phyloP scores from a whole-genome alignment of 2,329 filamentous ascomycete genomes.

The Neoscytalidium dimidiatum region DNA sequence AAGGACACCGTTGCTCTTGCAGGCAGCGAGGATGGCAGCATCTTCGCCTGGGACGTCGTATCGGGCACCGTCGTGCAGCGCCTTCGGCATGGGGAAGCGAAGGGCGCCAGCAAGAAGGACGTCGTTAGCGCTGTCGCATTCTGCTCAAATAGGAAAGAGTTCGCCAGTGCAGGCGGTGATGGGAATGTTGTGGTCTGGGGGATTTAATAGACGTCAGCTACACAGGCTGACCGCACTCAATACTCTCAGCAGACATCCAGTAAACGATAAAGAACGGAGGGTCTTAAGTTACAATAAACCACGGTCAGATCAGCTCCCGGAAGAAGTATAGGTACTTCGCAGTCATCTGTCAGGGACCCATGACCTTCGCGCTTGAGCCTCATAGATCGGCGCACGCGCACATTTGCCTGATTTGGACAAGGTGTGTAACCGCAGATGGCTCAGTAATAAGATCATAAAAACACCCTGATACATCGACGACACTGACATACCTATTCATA shows the following conservation, averaged over 20 bases:
- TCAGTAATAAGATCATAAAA: too few relatives aligned
- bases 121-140: constrained; percentile 52
- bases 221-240: too few relatives aligned
- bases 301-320: neutral
- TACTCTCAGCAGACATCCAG: too few relatives aligned
- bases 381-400: neutral
- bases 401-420: neutral
- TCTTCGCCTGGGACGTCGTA: constrained; percentile 84
- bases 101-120: constrained; percentile 42
- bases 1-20: constrained; percentile 77
- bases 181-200: constrained; percentile 32
- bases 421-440: neutral
- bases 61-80: constrained; percentile 68
- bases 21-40: constrained; percentile 75
- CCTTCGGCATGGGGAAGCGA: constrained; percentile 50
- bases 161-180: constrained; percentile 53
- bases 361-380: neutral
- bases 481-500: too few relatives aligned
- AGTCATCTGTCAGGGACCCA: neutral
- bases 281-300: too few relatives aligned
- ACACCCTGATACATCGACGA: too few relatives aligned
- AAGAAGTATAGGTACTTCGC: neutral
- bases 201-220: neutral
- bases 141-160: constrained; percentile 48
- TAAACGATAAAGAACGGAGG: too few relatives aligned